Conservation (phyloP, 1,139 yeast genomes). For the Protomyces gravidus region DNA sequence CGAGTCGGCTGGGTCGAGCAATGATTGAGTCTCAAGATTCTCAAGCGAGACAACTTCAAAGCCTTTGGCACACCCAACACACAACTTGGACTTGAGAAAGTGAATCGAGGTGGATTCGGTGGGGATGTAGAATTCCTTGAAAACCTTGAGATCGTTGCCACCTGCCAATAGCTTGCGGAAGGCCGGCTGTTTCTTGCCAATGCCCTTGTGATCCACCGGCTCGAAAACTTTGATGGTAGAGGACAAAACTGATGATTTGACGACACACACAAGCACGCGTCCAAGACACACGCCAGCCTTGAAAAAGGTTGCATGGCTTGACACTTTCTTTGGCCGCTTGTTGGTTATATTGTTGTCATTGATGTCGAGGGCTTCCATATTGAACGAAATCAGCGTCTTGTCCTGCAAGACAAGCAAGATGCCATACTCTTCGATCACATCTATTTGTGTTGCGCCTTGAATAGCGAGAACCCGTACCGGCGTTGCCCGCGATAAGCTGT, state of each 20-base stretch:
- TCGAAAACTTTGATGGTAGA: conserved; percentile 83
- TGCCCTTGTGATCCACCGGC: conserved; percentile 57
- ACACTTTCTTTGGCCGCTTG: conserved; percentile 69
- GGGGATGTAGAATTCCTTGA: conserved; percentile 71
- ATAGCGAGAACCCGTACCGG: conserved; percentile 74
- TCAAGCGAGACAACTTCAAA: conserved; percentile 86
- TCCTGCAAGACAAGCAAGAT: conserved; percentile 77
- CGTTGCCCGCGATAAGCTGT: conserved; percentile 54
- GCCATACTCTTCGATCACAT: conserved; percentile 86
- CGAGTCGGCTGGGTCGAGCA: conserved; percentile 93
- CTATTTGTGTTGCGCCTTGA: conserved; percentile 78
- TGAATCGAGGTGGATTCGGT: conserved; percentile 91
- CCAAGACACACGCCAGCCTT: conserved; percentile 92
- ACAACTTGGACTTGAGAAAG: conserved; percentile 77
- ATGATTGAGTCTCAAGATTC: conserved; percentile 66
- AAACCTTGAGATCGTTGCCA: conserved; percentile 55
- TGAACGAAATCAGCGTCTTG: conserved; percentile 77
- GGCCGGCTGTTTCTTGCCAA: conserved; percentile 44
- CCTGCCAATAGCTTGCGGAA: conserved; percentile 51
- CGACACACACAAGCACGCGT: conserved; percentile 81
- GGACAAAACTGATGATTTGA: conserved; percentile 64
- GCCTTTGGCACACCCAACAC: conserved; percentile 95
- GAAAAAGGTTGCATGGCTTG: conserved; percentile 82
- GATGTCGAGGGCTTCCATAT: conserved; percentile 62
- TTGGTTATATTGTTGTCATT: conserved; percentile 49